Percentiles rank a stretch among this genome's conserved stretches.
Conservation (phyloP, 306 rosid genomes). For the Casuarina glauca region DNA sequence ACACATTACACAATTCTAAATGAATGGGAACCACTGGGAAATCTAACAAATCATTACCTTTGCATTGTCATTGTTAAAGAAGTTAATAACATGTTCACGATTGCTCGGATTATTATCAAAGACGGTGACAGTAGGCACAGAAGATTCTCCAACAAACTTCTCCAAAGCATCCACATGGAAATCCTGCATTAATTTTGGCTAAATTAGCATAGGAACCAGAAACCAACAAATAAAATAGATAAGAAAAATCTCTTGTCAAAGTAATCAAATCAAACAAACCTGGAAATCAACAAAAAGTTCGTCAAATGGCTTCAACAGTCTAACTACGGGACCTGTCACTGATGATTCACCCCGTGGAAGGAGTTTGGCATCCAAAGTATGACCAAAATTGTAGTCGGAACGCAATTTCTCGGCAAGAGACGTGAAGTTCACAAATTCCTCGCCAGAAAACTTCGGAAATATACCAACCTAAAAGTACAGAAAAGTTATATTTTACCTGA, state of each 20-base stretch:
- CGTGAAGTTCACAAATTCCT: conserved; percentile 61
- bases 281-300: conserved; percentile 75
- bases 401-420: conserved; percentile 79
- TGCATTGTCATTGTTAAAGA: conserved; percentile 54
- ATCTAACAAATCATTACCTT: conserved; percentile 50
- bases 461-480: conserved; percentile 68
- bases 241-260: background rate
- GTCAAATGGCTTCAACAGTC: conserved; percentile 92
- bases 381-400: conserved; percentile 80
- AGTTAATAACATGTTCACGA: conserved; percentile 63
- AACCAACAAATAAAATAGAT: background rate
- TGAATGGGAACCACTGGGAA: background rate
- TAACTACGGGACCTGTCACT: conserved; percentile 66
- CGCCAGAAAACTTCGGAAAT: conserved; percentile 78
- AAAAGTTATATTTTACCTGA: background rate
- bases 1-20: background rate
- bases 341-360: conserved; percentile 93
- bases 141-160: conserved; percentile 68
- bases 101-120: conserved; percentile 75
- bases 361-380: conserved; percentile 73
- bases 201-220: background rate
- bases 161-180: conserved; percentile 65
- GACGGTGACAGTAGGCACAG: conserved; percentile 59
- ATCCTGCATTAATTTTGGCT: conserved; percentile 48
- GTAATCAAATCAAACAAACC: conserved; percentile 44